Evolutionary conservation across 2,329 filamentous ascomycete genomes (phyloP), one percentile per base, ranked within the genome.

Genomic region (Cytospora chrysosperma): DNA sequence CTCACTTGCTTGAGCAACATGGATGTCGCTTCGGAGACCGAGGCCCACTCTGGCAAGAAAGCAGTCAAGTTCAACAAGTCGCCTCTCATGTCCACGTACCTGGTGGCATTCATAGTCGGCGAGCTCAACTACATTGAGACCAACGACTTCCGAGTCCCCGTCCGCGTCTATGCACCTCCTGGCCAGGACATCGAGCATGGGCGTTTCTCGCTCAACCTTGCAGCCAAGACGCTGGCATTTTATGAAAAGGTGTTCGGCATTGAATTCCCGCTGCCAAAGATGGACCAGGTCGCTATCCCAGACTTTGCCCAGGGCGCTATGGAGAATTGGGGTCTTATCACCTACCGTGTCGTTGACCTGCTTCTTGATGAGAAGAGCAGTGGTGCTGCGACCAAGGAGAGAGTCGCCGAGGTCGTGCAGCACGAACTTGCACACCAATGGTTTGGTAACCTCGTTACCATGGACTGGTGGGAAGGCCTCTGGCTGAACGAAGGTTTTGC

Each of bases 251-350:
- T 92, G 2, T 98, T 98, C 70, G 91, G 91, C 69, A 93, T 88
- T 75, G 81, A 90, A 34, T 97, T 95, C 73, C 92, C 92, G 8
- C 81, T 96, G 50, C 92, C 92, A 59, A 96, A 96, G 84, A 95
- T 96, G 91, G 92, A 96, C 77, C 95, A 96, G 89, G 88, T 96
- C 70, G 93, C 94, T 52, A 93, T 98, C 72, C 94, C 94, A 19
- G 94, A 98, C 75, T 98, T 98, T 75, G 92, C 92, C 57, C 92
- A 93, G 56, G 94, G 94, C 67, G 94, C 93, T 65, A 97, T 98
- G 93, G 93, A 98, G 82, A 98, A 98, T 76, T 98, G 94, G 94
- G 94, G 94, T 73, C 81, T 98, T 59, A 88, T 98, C 69, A 98
- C 94, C 8, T 98, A 97, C 79, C 90, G 94, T 68, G 91, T 96